Evolutionary conservation across 108 stramenopile species (phyloP).

Genomic region (Pseudonitzschia multiseries): DNA sequence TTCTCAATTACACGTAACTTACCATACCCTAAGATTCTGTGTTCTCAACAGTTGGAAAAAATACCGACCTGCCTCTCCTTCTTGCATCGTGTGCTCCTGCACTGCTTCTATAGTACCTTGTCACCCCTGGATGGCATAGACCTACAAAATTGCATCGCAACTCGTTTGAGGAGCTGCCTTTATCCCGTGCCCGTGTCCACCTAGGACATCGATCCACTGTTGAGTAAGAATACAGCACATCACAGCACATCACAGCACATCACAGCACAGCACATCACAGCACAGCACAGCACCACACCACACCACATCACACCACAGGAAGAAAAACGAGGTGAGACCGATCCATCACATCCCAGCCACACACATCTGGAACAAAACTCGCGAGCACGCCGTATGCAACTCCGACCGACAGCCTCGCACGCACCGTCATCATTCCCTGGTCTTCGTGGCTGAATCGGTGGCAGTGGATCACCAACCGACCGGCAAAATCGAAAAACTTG

Average conservation of each 20-base stretch:
- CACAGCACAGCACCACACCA: neutral
- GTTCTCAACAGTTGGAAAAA: too few species aligned
- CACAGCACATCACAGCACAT: neutral
- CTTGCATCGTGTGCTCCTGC: too few species aligned
- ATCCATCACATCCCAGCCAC: neutral
- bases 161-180: constrained; percentile 8
- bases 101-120: too few species aligned
- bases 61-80: too few species aligned
- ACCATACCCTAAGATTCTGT: too few species aligned
- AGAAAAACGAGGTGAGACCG: neutral
- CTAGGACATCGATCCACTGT: constrained; percentile 27
- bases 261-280: neutral
- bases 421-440: constrained; percentile 36
- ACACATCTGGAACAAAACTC: neutral
- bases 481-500: constrained; percentile 35
- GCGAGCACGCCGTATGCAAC: neutral
- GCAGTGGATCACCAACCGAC: constrained; percentile 45
- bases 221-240: neutral
- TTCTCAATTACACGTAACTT: too few species aligned
- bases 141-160: constrained; percentile 4
- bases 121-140: too few species aligned
- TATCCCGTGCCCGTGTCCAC: constrained; percentile 19
- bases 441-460: constrained; percentile 50
- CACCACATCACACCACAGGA: neutral
- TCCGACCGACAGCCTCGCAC: neutral